Percentiles rank a stretch among this genome's conserved stretches.
phyloP scores from a whole-genome alignment of 2,329 filamentous ascomycete genomes.

The Claviceps sp. region DNA sequence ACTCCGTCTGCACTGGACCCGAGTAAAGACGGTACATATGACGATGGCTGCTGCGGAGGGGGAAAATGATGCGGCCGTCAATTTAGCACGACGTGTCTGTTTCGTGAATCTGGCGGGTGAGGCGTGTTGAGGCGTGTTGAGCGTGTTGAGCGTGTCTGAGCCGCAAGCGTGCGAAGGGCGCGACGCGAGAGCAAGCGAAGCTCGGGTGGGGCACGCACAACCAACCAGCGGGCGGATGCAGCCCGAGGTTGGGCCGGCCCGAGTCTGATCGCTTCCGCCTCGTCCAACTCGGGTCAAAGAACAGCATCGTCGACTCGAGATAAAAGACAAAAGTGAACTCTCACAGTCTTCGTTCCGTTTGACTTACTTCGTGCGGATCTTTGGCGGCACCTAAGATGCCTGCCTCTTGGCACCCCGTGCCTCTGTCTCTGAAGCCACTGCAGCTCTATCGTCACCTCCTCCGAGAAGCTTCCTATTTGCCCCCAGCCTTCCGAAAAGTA shows the following conservation, averaged over 20 bases:
- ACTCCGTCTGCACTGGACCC: not conserved
- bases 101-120: slow-evolving; percentile 26
- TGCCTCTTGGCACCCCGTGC: slow-evolving; percentile 13
- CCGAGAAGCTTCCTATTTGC: slow-evolving; percentile 47
- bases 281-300: no score
- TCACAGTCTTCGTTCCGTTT: no score
- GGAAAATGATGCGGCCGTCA: slow-evolving; percentile 14
- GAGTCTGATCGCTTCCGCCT: no score
- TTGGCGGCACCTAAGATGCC: slow-evolving; percentile 13
- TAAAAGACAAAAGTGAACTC: no score
- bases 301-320: no score
- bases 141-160: slow-evolving; percentile 12
- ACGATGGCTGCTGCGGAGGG: slow-evolving; percentile 2
- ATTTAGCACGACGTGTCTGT: slow-evolving; percentile 29
- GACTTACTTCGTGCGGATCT: no score
- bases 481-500: slow-evolving; percentile 32
- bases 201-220: not conserved
- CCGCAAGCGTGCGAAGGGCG: not conserved
- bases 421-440: slow-evolving; percentile 13
- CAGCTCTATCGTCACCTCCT: slow-evolving; percentile 44
- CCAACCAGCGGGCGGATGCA: no score
- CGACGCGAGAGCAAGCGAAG: slow-evolving; percentile 1
- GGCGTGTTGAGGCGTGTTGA: slow-evolving; percentile 18
- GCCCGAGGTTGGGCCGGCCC: no score
- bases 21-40: not conserved